A percentile compares a stretch with the other conserved stretches of the same genome.
phyloP scores from a whole-genome alignment of 495 filamentous ascomycete genomes.

The Durotheca rogersii region DNA sequence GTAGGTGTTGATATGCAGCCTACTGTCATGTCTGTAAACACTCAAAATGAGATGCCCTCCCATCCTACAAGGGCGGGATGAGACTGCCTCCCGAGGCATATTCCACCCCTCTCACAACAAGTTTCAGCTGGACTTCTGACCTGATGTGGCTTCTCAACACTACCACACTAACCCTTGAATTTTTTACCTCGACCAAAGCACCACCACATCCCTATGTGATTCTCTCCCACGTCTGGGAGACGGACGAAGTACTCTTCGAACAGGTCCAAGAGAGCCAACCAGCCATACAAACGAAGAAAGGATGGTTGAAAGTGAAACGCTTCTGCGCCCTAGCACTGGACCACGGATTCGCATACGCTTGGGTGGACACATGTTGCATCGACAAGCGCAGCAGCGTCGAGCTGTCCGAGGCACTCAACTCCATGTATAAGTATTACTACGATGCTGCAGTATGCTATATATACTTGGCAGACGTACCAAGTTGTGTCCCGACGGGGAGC shows the following conservation, averaged over 20 bases:
- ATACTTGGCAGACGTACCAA: conserved; percentile 10
- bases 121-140: neutral
- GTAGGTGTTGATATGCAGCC: too few species aligned
- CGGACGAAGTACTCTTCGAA: conserved; percentile 9
- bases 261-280: neutral
- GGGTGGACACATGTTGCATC: conserved; percentile 11
- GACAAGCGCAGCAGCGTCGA: neutral
- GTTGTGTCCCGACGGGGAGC: neutral
- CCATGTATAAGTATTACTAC: conserved; percentile 1
- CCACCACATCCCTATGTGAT: conserved; percentile 4
- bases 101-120: neutral
- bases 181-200: neutral
- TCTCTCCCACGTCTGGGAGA: conserved; percentile 23
- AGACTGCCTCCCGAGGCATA: too few species aligned
- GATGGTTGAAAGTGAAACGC: neutral
- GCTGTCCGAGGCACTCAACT: conserved; percentile 9
- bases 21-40: too few species aligned
- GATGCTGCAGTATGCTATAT: neutral
- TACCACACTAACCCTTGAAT: conserved; percentile 1
- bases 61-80: too few species aligned
- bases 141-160: conserved; percentile 19
- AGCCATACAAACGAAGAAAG: neutral
- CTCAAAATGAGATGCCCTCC: too few species aligned
- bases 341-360: neutral
- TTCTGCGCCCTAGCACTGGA: neutral